Evolutionary conservation across 2,329 filamentous ascomycete genomes (phyloP), one percentile per base, ranked within the genome.

Genomic region (Pseudocercospora pini-densiflorae): DNA sequence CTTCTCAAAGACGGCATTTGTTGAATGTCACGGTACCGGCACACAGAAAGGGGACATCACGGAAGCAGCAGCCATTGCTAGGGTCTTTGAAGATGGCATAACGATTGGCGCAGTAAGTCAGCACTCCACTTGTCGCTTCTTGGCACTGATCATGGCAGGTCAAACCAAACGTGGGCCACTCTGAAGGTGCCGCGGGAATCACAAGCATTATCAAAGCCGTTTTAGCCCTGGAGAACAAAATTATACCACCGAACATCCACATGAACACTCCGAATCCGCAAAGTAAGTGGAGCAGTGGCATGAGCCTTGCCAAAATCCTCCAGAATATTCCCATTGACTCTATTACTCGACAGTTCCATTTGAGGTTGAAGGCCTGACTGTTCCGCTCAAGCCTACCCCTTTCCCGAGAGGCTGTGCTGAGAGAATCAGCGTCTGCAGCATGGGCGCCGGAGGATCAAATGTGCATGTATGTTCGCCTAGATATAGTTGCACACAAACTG

Each of bases 211-310:
- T 68, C 19, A 68, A 68, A 33, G 64, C 49, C 1, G 58, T 70
- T 8, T 58, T 76, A 2, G 62, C 66, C 6, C 31, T 77, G 19
- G 72, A 77, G 58, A 59, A 71, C 19, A 65, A 63, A 8, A 33
- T 61, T 6, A 74, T 78, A n/a, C 72, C 73, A 8, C 69, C 73
- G 2, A 76, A 63, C 19, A 45, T 69, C 16, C 62, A 65, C 19
- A 67, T 77, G 29, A 57, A 70, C 21, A 65, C 6, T 9, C 54
- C 24, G 10, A 58, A 58, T 24, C 51, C 51, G 40, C 40, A 43
- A 3, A 43, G 40, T 43, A n/a, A 43, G 40, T 43, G 10, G 40
- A 43, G 40, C 40, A 9, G 8, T 43, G 3, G 40, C 40, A 43
- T 43, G 40, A 43, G 40, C n/a, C 40, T 43, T 43, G 40, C 40